These are phyloP conservation scores for Serendipita sp. DNA, from an alignment of 768 basidiomycete genomes.

Conservation along the genomic window DNA sequence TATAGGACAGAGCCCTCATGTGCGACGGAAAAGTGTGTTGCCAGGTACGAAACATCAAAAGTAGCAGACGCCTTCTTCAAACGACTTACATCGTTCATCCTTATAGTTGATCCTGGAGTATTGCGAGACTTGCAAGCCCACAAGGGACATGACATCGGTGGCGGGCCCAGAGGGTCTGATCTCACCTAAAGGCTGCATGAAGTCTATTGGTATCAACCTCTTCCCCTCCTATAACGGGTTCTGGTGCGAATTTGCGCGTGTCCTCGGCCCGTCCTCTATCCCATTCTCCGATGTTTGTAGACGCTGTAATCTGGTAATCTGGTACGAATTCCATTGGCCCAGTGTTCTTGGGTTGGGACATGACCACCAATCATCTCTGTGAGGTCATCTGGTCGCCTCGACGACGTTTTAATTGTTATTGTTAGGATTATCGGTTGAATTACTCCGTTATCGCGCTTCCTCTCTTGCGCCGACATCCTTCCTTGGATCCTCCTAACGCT, in stretches of 20 bases:
- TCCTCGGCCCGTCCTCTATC: neutral
- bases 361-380: neutral
- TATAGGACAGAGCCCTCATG: constrained; percentile 50
- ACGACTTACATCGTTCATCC: neutral
- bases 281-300: constrained; percentile 4
- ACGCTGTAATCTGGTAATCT: constrained; percentile 2
- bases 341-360: neutral
- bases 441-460: neutral
- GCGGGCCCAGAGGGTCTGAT: neutral
- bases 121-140: constrained; percentile 78
- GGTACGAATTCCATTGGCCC: neutral
- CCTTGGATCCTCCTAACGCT: neutral
- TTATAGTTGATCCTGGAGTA: constrained; percentile 69
- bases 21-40: constrained; percentile 86
- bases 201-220: too few species aligned
- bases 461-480: neutral
- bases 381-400: constrained; percentile 1
- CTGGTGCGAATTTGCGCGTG: neutral
- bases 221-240: too few species aligned
- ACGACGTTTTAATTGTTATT: neutral
- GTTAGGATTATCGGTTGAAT: neutral
- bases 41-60: constrained; percentile 38
- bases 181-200: neutral
- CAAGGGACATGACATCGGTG: constrained; percentile 6
- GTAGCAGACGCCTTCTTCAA: constrained; percentile 7